These are phyloP conservation scores for Leptographium flavum DNA, from an alignment of 2,329 filamentous ascomycete genomes.

Conservation along the genomic window DNA sequence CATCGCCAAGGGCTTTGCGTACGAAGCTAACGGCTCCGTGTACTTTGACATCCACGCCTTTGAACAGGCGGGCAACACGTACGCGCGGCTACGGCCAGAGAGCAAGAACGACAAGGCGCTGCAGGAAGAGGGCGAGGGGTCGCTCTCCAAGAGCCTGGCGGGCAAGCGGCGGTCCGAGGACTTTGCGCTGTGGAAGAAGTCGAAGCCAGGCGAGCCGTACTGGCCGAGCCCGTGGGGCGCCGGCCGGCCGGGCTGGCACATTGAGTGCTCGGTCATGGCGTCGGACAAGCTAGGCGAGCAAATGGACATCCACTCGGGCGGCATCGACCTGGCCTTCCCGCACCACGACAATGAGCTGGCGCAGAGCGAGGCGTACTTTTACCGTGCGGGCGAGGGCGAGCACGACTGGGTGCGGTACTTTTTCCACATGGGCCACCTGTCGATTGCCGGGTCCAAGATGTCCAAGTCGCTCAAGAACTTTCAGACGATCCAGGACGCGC, in stretches of 20 bases:
- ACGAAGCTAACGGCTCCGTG: constrained; percentile 48
- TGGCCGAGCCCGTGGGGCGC: constrained; percentile 56
- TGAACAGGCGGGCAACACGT: constrained; percentile 47
- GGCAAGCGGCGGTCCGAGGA: constrained; percentile 50
- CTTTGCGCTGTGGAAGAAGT: constrained; percentile 55
- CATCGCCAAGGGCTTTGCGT: constrained; percentile 51
- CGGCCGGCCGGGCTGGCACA: constrained; percentile 60
- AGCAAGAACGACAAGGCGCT: constrained; percentile 49
- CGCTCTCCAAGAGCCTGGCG: constrained; percentile 39
- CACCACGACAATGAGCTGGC: constrained; percentile 51
- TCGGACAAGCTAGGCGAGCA: constrained; percentile 48
- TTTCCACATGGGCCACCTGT: constrained; percentile 52
- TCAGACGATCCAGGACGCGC: constrained; percentile 52
- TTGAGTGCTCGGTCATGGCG: constrained; percentile 63
- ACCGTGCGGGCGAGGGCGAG: constrained; percentile 18
- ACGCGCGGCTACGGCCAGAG: constrained; percentile 57
- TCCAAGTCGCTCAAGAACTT: constrained; percentile 62
- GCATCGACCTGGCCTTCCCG: constrained; percentile 43
- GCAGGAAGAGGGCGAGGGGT: constrained; percentile 54
- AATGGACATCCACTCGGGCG: constrained; percentile 60
- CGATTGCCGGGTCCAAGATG: constrained; percentile 45
- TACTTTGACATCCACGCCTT: constrained; percentile 62
- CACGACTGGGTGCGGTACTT: constrained; percentile 57
- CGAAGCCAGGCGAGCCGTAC: constrained; percentile 29
- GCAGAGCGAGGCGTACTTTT: constrained; percentile 57